Percentiles rank a stretch among this genome's conserved stretches.
Conservation (phyloP, 2,329 filamentous ascomycete species). For the Neocucurbitaria cava region DNA sequence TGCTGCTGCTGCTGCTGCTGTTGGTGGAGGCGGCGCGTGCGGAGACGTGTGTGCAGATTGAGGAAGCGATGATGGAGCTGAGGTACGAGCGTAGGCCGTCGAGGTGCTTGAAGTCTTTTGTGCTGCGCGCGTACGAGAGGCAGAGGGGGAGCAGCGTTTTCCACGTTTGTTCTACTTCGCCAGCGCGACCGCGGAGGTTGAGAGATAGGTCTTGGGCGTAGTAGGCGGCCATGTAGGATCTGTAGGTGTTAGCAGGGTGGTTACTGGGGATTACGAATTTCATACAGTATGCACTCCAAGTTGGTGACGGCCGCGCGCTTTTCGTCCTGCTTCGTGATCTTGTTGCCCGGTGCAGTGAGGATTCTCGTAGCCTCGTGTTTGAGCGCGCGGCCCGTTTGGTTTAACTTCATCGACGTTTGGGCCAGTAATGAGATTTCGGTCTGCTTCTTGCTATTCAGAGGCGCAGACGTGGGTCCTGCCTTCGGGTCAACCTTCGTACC, state of each 20-base stretch:
- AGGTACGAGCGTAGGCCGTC: conserved; percentile 52
- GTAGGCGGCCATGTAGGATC: conserved; percentile 50
- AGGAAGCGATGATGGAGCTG: conserved; percentile 48
- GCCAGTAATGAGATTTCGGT: conserved; percentile 47
- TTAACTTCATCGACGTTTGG: conserved; percentile 49
- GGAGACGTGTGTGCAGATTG: conserved; percentile 45
- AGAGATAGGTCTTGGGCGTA: conserved; percentile 40
- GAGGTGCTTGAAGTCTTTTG: conserved; percentile 46
- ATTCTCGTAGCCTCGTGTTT: conserved; percentile 55
- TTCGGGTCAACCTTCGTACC: conserved; percentile 32
- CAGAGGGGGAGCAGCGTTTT: conserved; percentile 47
- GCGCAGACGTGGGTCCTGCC: conserved; percentile 37
- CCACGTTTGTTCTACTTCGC: conserved; percentile 46
- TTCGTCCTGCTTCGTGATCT: conserved; percentile 40
- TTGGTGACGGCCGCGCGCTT: conserved; percentile 51
- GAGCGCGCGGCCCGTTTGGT: conserved; percentile 52
- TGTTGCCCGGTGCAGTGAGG: conserved; percentile 30
- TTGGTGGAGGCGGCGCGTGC: conserved; percentile 30
- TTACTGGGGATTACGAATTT: background rate
- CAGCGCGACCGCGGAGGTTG: conserved; percentile 37
- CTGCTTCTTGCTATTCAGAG: conserved; percentile 39
- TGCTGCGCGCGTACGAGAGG: conserved; percentile 39
- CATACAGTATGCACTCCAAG: conserved; percentile 55
- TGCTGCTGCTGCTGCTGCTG: no score
- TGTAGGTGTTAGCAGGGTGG: conserved; percentile 28